These are phyloP conservation scores for Neofusicoccum cordaticola DNA, from an alignment of 2,329 filamentous ascomycete genomes.

Conservation along the genomic window DNA sequence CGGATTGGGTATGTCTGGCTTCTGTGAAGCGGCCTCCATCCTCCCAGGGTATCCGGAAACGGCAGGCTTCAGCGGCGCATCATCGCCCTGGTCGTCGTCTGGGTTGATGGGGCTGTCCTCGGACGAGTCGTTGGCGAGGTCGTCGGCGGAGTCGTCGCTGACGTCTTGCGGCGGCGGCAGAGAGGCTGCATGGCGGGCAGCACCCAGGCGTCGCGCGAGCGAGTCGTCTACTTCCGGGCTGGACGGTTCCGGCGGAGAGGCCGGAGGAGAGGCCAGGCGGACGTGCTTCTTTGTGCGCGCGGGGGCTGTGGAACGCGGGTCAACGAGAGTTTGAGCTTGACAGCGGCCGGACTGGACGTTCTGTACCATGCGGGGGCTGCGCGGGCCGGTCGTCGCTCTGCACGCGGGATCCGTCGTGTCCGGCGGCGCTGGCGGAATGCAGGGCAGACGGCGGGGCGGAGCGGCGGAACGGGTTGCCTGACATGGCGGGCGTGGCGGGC, in stretches of 20 bases:
- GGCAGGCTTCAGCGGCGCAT: constrained; percentile 7
- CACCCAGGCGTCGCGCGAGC: constrained; percentile 22
- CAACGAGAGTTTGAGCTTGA: not conserved
- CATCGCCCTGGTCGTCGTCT: not conserved
- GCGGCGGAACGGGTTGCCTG: constrained; percentile 40
- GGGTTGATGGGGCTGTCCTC: constrained; percentile 2
- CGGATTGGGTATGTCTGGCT: constrained; percentile 28
- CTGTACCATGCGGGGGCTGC: not conserved
- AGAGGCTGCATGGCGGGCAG: constrained; percentile 22
- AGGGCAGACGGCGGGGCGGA: constrained; percentile 23
- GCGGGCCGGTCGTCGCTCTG: not conserved
- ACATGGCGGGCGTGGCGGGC: constrained; percentile 29
- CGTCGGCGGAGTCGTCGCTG: constrained; percentile 12
- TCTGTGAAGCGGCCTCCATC: not conserved
- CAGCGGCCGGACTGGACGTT: not conserved
- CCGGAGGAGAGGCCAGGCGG: constrained; percentile 48
- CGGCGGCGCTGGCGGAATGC: not conserved
- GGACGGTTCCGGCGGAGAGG: constrained; percentile 34
- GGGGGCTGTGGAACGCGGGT: not conserved
- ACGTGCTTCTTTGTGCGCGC: constrained; percentile 31
- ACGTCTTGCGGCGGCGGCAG: constrained; percentile 22
- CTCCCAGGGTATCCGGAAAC: not conserved
- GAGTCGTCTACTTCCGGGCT: constrained; percentile 25
- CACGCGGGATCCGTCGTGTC: constrained; percentile 1
- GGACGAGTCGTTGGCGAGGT: not conserved